Base-by-base conservation (phyloP, 371 early-diverging fungal genomes). In the Amoeboaphelidium protococcarum region DNA sequence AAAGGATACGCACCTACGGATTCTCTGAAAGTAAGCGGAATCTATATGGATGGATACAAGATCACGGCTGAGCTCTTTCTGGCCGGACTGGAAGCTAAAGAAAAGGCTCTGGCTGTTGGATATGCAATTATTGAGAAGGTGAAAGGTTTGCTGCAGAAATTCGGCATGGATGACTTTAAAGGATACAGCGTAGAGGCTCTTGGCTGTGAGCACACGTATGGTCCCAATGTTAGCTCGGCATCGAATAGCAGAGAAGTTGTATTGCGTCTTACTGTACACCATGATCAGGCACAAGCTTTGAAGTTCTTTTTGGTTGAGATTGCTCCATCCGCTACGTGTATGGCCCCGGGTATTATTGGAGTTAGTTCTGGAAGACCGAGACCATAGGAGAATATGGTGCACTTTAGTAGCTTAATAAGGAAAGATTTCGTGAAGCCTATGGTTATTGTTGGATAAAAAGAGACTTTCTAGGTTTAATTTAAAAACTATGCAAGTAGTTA, bases 331-430 rank as follows among this genome's bases (percentile, higher is more conserved):
- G 79, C 74, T 10, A 78, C 79, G 4, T 72, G 73, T 44, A 78
- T 76, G 70, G 74, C 72, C 6, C 79, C 79, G 0, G 79, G 77
- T 19, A 76, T 78, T 44, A 74, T 68, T 25, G 59, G 64, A 43
- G 41, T 46, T 45, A 74, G 73, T 22, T 54, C 63, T 1, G 72
- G 72, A n/a, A 68, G 76, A 4, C 77, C 79, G 19, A 68, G 62
- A 23, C 68, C 76, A 12, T 54, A 71, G 19, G 71, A 71, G 1
- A 73, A 75, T 46, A 51, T 78, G 52, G 68, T 69, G 1, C 79
- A 78, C 52, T 73, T 76, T 49, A 70, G 74, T 4, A 54, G 67
- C 40, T 53, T 78, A 31, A 55, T 76, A 2, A 67, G 73, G 25
- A 75, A 74, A 54, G 26, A 54, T 0, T 53, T 57, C 1, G 62